phyloP scores from a whole-genome alignment of 306 rosid species.

The Quercus variabilis region DNA sequence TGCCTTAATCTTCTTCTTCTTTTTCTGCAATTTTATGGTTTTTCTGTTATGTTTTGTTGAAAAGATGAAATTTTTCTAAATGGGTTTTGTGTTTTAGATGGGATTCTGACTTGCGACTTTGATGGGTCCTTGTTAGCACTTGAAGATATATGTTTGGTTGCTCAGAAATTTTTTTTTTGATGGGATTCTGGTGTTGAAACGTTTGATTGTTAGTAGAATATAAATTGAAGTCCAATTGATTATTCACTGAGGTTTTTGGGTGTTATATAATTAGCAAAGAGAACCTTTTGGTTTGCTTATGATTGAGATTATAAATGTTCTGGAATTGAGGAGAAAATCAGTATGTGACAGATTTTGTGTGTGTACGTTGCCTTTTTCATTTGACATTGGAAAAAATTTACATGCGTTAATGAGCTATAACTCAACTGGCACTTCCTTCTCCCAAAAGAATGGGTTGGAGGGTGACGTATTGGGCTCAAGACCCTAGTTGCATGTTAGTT shows the following conservation, averaged over 20 bases:
- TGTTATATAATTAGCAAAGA: not conserved
- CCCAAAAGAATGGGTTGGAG: too few relatives aligned
- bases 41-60: not conserved
- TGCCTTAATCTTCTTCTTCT: slow-evolving; percentile 18
- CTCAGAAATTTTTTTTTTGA: not conserved
- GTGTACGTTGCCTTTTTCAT: not conserved
- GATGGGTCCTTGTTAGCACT: not conserved
- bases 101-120: not conserved
- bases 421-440: too few relatives aligned
- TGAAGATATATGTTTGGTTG: not conserved
- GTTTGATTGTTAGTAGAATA: not conserved
- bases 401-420: too few relatives aligned
- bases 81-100: not conserved
- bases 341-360: not conserved
- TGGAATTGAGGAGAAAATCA: not conserved
- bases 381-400: not conserved
- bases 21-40: not conserved
- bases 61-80: not conserved
- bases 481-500: too few relatives aligned
- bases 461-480: too few relatives aligned
- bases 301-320: not conserved
- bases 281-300: not conserved
- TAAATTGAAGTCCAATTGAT: not conserved
- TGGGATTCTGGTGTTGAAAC: not conserved
- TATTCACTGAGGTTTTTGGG: not conserved